Percentiles rank a stretch among this genome's conserved stretches.
These are phyloP conservation scores for Penicillium bialowiezense DNA, from an alignment of 495 filamentous ascomycete species.

Conservation along the genomic window DNA sequence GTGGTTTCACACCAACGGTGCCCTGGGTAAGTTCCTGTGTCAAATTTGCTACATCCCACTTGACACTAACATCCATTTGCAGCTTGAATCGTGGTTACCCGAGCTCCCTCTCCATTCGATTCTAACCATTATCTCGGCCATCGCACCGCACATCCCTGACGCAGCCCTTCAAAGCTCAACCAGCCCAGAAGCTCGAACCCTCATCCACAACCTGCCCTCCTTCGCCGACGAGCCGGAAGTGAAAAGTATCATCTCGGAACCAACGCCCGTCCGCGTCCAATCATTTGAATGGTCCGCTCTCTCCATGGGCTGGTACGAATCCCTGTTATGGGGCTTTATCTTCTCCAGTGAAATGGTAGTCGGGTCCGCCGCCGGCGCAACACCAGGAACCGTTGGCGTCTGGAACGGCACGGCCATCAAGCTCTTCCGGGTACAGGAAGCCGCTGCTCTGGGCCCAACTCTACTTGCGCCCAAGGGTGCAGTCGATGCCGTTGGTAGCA, in stretches of 20 bases:
- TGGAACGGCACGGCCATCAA: constrained; percentile 91
- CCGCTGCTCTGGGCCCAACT: constrained; percentile 72
- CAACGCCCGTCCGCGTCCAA: constrained; percentile 73
- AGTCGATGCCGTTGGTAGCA: constrained; percentile 92
- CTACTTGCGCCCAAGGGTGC: constrained; percentile 83
- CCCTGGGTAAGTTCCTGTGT: constrained; percentile 55
- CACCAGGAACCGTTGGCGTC: constrained; percentile 78
- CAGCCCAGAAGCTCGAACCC: constrained; percentile 35
- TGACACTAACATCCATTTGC: constrained; percentile 16
- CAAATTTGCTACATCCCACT: neutral
- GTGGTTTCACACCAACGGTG: constrained; percentile 73
- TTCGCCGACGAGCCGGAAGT: constrained; percentile 64
- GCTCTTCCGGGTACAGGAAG: constrained; percentile 87
- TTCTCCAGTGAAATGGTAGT: constrained; percentile 89
- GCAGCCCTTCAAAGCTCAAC: constrained; percentile 31
- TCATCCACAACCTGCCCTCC: constrained; percentile 51
- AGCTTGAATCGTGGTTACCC: constrained; percentile 95
- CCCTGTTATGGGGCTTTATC: constrained; percentile 90
- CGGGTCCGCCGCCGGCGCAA: constrained; percentile 48
- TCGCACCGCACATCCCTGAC: constrained; percentile 46
- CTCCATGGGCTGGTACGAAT: constrained; percentile 94
- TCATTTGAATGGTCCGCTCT: constrained; percentile 94
- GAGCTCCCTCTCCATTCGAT: constrained; percentile 89
- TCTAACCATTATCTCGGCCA: constrained; percentile 68
- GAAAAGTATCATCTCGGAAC: constrained; percentile 61